Conservation (phyloP, 176 grass and related monocot species). For the Rhynchospora pubera region DNA sequence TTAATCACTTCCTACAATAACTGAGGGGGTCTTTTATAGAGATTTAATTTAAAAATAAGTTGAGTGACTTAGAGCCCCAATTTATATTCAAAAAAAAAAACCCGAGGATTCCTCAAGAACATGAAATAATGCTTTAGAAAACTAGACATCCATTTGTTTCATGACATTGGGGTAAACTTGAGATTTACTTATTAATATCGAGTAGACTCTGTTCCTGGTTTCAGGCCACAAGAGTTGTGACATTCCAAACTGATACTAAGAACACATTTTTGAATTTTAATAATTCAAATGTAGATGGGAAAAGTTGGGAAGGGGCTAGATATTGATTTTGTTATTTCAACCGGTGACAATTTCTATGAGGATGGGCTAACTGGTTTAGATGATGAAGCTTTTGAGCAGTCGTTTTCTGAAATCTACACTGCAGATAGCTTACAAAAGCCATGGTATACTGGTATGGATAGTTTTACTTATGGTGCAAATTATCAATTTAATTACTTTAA, state of each 20-base stretch:
- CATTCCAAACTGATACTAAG: neutral
- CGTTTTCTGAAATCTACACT: slow-evolving; percentile 69
- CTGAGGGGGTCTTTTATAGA: too few relatives aligned
- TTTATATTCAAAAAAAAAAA: too few relatives aligned
- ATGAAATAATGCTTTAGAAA: too few relatives aligned
- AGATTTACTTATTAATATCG: too few relatives aligned
- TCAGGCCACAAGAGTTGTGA: too few relatives aligned
- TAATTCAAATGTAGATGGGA: slow-evolving; percentile 47
- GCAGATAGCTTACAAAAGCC: slow-evolving; percentile 65
- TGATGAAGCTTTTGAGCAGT: slow-evolving; percentile 61
- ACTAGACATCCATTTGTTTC: too few relatives aligned
- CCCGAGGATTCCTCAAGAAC: too few relatives aligned
- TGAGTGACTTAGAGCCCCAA: too few relatives aligned
- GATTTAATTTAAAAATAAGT: too few relatives aligned
- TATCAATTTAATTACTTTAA: neutral
- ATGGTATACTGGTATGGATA: slow-evolving; percentile 69
- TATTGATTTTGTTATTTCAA: slow-evolving; percentile 75
- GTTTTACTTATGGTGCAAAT: neutral
- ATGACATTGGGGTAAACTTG: too few relatives aligned
- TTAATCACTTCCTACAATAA: too few relatives aligned
- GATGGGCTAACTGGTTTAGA: slow-evolving; percentile 51
- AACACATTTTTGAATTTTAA: neutral
- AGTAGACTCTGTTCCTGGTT: too few relatives aligned
- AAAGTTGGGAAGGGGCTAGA: slow-evolving; percentile 39
- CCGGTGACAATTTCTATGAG: slow-evolving; percentile 83